Base-by-base conservation (phyloP, 2,329 filamentous ascomycete genomes). In the Fusarium redolens region DNA sequence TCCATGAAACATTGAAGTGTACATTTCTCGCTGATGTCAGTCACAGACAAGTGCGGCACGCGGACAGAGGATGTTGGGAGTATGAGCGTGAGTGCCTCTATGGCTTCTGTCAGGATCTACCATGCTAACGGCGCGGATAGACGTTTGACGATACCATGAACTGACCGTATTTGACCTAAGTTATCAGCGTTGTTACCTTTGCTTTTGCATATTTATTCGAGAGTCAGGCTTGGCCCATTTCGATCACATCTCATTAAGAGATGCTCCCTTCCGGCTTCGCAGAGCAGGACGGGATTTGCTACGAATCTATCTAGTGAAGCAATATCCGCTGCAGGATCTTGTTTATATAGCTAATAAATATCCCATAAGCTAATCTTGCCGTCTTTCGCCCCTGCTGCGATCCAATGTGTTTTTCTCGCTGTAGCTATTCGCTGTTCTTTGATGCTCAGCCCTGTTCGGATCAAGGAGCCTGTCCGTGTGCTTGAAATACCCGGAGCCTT, bases 291-390 rank as follows among this genome's bases (percentile, higher is more conserved):
- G 41, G 20, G 28, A 33, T 41, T 41, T 30, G 45, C 22, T 45
- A 40, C 13, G 33, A 52, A 31, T 18, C 31, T 22, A 30, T 54
- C 22, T 50, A 60, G 54, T 33, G 47, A 20, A 31, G 28, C 4
- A 5, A 33, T 38, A 18, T 47, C 25, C n/a, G 7, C n/a, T 40
- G 14, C 22, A n/a, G 14, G 8, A 43, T 14, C 10, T 30, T 30
- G 7, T 31, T n/a, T 17, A 54, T 41, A 63, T 50, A 43, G 33
- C 84, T 77, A 95, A 81, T 96, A 99, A 65, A 98, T 91, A 83
- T 98, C 94, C 96, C 96, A 99, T 75, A 99, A 84, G 79, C 94
- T 97, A 71, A 98, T 90, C 81, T 97, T 97, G 22, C 96, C 96
- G 83, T 98, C 96, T 81, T 98, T 99, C 61, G 93, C 93, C 3